Conservation (phyloP, 2,329 filamentous ascomycete species). For the Lachnellula arida region DNA sequence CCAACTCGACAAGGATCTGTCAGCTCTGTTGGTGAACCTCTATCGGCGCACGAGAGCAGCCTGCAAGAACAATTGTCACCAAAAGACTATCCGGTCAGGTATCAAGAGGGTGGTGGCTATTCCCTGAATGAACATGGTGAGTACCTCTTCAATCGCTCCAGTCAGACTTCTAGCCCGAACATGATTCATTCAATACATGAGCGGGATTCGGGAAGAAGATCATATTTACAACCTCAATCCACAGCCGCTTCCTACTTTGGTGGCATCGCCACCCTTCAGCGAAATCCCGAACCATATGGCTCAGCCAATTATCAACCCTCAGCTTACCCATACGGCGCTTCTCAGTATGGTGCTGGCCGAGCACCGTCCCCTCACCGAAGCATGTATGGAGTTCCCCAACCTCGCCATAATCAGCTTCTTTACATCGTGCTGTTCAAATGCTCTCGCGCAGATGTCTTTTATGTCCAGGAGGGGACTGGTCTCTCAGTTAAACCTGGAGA, state of each 20-base stretch:
- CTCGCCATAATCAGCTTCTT: slow-evolving; percentile 63
- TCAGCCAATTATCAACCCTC: slow-evolving; percentile 21
- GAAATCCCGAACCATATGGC: slow-evolving; percentile 19
- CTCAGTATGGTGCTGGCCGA: slow-evolving; percentile 33
- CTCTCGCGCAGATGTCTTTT: slow-evolving; percentile 90
- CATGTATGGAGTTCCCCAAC: slow-evolving; percentile 57
- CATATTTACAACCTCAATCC: slow-evolving; percentile 19
- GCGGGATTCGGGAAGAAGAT: slow-evolving; percentile 5
- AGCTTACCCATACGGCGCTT: slow-evolving; percentile 19
- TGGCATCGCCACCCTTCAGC: slow-evolving; percentile 22
- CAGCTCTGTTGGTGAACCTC: slow-evolving; percentile 53
- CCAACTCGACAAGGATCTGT: slow-evolving; percentile 61
- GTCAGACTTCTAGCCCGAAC: slow-evolving; percentile 13
- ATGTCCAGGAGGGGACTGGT: slow-evolving; percentile 92
- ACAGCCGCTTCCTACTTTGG: slow-evolving; percentile 32
- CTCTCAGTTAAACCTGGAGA: slow-evolving; percentile 87
- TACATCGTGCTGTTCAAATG: slow-evolving; percentile 97
- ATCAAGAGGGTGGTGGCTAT: slow-evolving; percentile 28
- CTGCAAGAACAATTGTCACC: slow-evolving; percentile 27
- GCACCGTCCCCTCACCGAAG: slow-evolving; percentile 57
- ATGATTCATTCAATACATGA: slow-evolving; percentile 14
- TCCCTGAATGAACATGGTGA: slow-evolving; percentile 33
- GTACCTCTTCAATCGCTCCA: slow-evolving; percentile 17
- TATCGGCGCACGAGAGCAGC: slow-evolving; percentile 33
- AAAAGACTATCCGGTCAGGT: slow-evolving; percentile 27